These are phyloP conservation scores for Trematosphaeria pertusa DNA, from an alignment of 2,329 filamentous ascomycete species.

Conservation along the genomic window DNA sequence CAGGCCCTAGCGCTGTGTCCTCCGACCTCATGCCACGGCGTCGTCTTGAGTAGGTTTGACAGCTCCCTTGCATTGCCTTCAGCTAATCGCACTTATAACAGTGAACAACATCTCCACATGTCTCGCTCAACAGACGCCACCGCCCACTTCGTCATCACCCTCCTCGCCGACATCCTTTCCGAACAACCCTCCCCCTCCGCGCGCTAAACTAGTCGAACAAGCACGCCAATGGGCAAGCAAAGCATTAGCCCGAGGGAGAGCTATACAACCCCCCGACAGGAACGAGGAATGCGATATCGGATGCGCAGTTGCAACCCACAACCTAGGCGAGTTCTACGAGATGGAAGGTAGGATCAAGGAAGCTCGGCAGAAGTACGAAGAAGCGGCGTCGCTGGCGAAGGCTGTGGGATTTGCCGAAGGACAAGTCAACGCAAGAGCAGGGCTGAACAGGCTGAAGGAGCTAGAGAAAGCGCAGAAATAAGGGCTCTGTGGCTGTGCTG, in stretches of 20 bases:
- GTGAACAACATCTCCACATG: slow-evolving; percentile 83
- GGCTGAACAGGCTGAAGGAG: slow-evolving; percentile 46
- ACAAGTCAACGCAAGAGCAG: slow-evolving; percentile 49
- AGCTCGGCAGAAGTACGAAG: slow-evolving; percentile 71
- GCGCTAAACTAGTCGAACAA: slow-evolving; percentile 69
- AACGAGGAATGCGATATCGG: slow-evolving; percentile 83
- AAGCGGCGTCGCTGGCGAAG: slow-evolving; percentile 68
- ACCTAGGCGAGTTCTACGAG: slow-evolving; percentile 82
- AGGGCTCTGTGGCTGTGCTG: background rate
- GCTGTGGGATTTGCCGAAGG: slow-evolving; percentile 57
- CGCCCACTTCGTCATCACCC: slow-evolving; percentile 38
- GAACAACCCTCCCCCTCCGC: slow-evolving; percentile 55
- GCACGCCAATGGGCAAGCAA: slow-evolving; percentile 82
- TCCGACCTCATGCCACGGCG: slow-evolving; percentile 73
- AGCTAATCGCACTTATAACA: slow-evolving; percentile 37
- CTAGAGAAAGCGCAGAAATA: slow-evolving; percentile 22
- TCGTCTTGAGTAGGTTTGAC: slow-evolving; percentile 70
- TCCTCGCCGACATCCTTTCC: slow-evolving; percentile 46
- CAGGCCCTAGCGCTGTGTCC: slow-evolving; percentile 78
- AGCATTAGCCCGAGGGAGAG: slow-evolving; percentile 70
- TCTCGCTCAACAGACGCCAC: slow-evolving; percentile 69
- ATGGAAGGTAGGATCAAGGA: slow-evolving; percentile 71
- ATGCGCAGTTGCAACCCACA: slow-evolving; percentile 84
- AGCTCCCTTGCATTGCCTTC: background rate
- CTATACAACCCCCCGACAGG: slow-evolving; percentile 70